Evolutionary conservation across 108 stramenopile genomes (phyloP).

Genomic region (Asterionellopsis glacialis): DNA sequence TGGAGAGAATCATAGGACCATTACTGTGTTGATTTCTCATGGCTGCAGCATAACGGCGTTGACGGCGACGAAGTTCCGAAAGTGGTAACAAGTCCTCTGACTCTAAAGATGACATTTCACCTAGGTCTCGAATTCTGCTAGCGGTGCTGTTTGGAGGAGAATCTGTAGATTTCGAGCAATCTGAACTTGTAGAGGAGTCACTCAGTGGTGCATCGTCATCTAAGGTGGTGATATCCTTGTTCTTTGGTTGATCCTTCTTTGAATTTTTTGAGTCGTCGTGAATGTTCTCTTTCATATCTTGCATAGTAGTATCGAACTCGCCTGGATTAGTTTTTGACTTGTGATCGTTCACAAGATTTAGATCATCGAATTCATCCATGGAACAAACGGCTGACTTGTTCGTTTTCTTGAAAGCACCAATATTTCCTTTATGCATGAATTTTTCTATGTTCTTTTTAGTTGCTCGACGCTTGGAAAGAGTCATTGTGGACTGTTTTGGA

Average conservation of each 20-base stretch:
- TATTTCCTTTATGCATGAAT: no score
- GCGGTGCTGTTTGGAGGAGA: no score
- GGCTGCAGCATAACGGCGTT: neutral
- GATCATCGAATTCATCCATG: slow-evolving; percentile 1
- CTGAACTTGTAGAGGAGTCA: neutral
- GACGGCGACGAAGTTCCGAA: neutral
- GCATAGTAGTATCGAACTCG: neutral
- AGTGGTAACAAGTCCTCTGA: neutral
- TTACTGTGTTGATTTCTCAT: slow-evolving; percentile 11
- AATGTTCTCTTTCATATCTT: neutral
- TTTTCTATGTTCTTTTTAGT: no score
- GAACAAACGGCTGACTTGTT: neutral
- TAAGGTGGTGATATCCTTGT: neutral
- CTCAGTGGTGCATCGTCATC: neutral
- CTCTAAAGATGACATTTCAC: neutral
- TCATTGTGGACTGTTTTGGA: no score
- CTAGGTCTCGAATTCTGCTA: no score
- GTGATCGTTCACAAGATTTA: neutral
- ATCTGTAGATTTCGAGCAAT: neutral
- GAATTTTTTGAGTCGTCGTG: neutral
- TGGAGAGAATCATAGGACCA: slow-evolving; percentile 24
- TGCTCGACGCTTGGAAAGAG: no score
- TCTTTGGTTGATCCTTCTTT: neutral
- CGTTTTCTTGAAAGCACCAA: no score
- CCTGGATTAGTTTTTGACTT: neutral